Base-by-base conservation (phyloP, 345 rosid species). In the Cardiospermum halicacabum region DNA sequence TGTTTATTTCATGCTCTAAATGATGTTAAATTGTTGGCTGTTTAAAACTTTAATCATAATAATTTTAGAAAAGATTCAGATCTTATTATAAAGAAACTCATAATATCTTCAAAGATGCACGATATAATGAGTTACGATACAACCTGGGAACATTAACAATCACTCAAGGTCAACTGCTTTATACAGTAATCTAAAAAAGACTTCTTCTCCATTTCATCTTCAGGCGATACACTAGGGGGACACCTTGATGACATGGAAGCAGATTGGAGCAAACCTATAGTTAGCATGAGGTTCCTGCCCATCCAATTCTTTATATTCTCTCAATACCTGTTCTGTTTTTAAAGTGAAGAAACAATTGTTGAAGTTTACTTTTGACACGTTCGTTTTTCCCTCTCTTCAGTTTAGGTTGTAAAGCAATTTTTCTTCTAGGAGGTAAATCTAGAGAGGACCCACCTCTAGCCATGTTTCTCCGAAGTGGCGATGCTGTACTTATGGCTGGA, bases 171-270 rank as follows among this genome's bases (percentile, higher is more conserved):
- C 51, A 40, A 16, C 5, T 65, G 34, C 40, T 60, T 61, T 57
- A n/a, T 32, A 51, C 1, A 2, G 12, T 56, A 12, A 27, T 42
- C 55, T 53, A n/a, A n/a, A n/a, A n/a, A n/a, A n/a, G n/a, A n/a
- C n/a, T 56, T 26, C 28, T 2, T 12, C 1, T 69, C 16, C 2
- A 4, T 48, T 64, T 22, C 48, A 30, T 71, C 60, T 59, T 66
- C 75, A 94, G 98, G 92, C 56, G 98, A 90, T 83, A 75, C 94
- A 32, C 88, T 93, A 34, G 98, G 98, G 56, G 99, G 97, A 27
- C 99, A 94, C 74, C 82, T 88, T 65, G 99, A 90, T 79, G 99
- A 90, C 67, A 90, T 90, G 98, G 98, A 93, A 82, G 86, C 73
- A 22, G 97, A 90, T 65, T 94, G 96, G 99, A 90, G 91, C 69